phyloP scores from a whole-genome alignment of 202 grass and related monocot genomes.

The Setaria viridis region DNA sequence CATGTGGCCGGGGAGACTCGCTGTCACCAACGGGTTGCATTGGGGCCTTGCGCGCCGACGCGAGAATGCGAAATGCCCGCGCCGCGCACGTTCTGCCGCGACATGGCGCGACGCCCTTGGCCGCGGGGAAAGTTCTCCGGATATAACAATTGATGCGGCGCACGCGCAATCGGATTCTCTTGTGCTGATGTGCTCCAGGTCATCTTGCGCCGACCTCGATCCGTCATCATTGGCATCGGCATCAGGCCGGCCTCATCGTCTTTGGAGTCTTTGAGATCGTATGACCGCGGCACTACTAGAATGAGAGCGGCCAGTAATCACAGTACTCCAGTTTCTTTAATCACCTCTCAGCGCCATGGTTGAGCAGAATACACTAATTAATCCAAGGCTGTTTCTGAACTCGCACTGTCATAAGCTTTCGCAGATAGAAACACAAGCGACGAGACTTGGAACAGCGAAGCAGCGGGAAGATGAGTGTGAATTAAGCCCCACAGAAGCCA shows the following conservation, averaged over 20 bases:
- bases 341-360: background rate
- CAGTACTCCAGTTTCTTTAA: background rate
- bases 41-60: background rate
- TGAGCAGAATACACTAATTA: background rate
- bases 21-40: background rate
- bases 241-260: background rate
- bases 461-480: background rate
- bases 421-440: too few relatives aligned
- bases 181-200: background rate
- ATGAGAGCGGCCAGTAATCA: background rate
- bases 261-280: too few relatives aligned
- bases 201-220: constrained; percentile 6
- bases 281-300: background rate
- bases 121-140: background rate
- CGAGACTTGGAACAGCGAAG: background rate
- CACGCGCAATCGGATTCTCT: background rate
- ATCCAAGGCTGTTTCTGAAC: background rate
- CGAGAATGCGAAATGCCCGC: background rate
- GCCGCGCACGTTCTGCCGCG: constrained; percentile 28
- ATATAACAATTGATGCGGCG: background rate
- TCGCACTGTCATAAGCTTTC: background rate
- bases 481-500: background rate
- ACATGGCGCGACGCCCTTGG: constrained; percentile 29
- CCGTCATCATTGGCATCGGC: background rate
- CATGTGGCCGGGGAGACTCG: constrained; percentile 13